These are phyloP conservation scores for Hansenula anomala DNA, from an alignment of 1,139 yeast species.

Conservation along the genomic window DNA sequence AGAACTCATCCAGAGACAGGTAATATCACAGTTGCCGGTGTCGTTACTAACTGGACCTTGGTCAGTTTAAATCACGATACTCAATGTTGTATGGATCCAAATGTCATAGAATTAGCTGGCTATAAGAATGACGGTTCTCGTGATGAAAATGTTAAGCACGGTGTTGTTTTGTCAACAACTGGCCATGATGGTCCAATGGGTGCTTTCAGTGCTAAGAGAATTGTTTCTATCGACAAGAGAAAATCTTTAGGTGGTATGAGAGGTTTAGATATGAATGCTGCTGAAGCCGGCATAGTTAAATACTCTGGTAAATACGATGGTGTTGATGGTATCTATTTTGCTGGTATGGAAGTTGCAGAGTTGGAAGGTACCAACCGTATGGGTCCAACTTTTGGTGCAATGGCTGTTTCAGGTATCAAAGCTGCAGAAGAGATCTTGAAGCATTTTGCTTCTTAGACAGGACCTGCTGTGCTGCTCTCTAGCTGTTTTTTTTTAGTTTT, in stretches of 20 bases:
- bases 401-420: slow-evolving; percentile 73
- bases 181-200: slow-evolving; percentile 88
- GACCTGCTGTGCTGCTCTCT: too few species aligned
- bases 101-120: slow-evolving; percentile 47
- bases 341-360: slow-evolving; percentile 80
- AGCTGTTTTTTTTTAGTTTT: too few species aligned
- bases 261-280: slow-evolving; percentile 74
- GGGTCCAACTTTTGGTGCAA: slow-evolving; percentile 86
- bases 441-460: slow-evolving; percentile 20
- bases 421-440: slow-evolving; percentile 53
- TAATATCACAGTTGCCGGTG: slow-evolving; percentile 67
- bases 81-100: slow-evolving; percentile 83
- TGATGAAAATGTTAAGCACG: slow-evolving; percentile 40
- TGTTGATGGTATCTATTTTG: slow-evolving; percentile 67
- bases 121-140: slow-evolving; percentile 26
- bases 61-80: slow-evolving; percentile 74
- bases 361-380: slow-evolving; percentile 74
- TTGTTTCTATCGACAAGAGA: slow-evolving; percentile 37
- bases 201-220: slow-evolving; percentile 67
- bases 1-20: slow-evolving; percentile 54
- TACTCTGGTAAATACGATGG: slow-evolving; percentile 56
- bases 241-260: slow-evolving; percentile 66
- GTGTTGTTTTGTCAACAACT: slow-evolving; percentile 66
- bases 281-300: slow-evolving; percentile 75
- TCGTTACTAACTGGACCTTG: slow-evolving; percentile 79